Percentiles rank a stretch among this genome's conserved stretches.
phyloP scores from a whole-genome alignment of 352 stramenopile genomes.

The Globisporangium perplexum region DNA sequence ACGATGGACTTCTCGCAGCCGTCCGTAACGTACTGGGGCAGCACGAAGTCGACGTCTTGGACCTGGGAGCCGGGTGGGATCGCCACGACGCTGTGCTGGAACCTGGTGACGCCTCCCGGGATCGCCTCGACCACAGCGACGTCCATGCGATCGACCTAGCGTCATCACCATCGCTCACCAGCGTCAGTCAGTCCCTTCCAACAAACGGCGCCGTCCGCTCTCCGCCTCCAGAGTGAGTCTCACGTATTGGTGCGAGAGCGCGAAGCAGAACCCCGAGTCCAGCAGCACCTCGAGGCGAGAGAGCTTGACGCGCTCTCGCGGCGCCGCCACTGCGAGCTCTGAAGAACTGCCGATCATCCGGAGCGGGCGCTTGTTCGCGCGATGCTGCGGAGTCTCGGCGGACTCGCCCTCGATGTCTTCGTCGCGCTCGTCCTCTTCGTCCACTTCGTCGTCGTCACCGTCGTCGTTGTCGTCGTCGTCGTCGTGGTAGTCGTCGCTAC shows the following conservation, averaged over 20 bases:
- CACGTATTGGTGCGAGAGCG: not conserved
- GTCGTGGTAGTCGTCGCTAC: too few relatives aligned
- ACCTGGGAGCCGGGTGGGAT: not conserved
- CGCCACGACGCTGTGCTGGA: slow-evolving; percentile 3
- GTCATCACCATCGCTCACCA: too few relatives aligned
- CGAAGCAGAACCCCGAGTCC: not conserved
- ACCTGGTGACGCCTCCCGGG: slow-evolving; percentile 4
- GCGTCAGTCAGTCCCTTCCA: too few relatives aligned
- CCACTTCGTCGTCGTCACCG: too few relatives aligned
- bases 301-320: not conserved
- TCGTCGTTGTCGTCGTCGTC: too few relatives aligned
- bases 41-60: slow-evolving; percentile 6
- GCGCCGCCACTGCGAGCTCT: not conserved
- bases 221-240: not conserved
- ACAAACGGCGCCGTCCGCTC: too few relatives aligned
- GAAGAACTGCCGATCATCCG: not conserved
- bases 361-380: not conserved
- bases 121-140: slow-evolving; percentile 1
- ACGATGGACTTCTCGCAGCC: slow-evolving; percentile 3
- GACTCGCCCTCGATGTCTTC: too few relatives aligned
- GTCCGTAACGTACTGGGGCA: slow-evolving; percentile 5
- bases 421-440: not conserved
- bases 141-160: slow-evolving; percentile 2
- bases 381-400: not conserved
- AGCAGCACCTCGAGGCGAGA: not conserved